These are phyloP conservation scores for Chloris gayana DNA, from an alignment of 176 grass and related monocot species.

Conservation along the genomic window DNA sequence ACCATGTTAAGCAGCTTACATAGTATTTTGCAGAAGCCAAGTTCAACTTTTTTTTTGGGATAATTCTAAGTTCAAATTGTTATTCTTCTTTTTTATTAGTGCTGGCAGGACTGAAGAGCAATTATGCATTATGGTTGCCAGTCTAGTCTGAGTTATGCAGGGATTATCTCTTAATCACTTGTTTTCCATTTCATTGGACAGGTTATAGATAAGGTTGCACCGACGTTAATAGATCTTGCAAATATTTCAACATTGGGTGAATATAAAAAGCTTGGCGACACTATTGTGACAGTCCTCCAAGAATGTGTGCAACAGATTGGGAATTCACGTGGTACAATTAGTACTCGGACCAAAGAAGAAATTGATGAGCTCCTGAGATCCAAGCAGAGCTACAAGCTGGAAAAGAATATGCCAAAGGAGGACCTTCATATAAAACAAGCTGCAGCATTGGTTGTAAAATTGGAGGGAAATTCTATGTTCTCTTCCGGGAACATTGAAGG, in stretches of 20 bases:
- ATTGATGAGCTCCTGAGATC: conserved; percentile 82
- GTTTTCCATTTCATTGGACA: conserved; percentile 24
- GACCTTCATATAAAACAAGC: conserved; percentile 99
- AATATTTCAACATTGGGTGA: conserved; percentile 76
- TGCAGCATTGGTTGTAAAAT: conserved; percentile 93
- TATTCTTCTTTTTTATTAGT: not conserved
- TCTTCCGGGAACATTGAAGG: conserved; percentile 93
- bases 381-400: conserved; percentile 80
- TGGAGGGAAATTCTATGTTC: conserved; percentile 98
- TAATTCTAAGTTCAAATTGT: conserved; percentile 16
- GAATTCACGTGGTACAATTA: conserved; percentile 50
- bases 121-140: not conserved
- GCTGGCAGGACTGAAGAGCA: not conserved
- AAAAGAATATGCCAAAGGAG: conserved; percentile 96
- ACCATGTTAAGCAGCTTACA: not conserved
- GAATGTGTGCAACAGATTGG: conserved; percentile 61
- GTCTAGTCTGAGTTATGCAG: not conserved
- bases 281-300: conserved; percentile 77
- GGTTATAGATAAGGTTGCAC: conserved; percentile 90
- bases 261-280: conserved; percentile 84
- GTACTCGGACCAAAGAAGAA: conserved; percentile 67
- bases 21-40: conserved; percentile 18
- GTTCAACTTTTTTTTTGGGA: not conserved
- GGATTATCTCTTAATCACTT: conserved; percentile 13
- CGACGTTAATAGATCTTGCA: conserved; percentile 79